A percentile compares a stretch with the other conserved stretches of the same genome.
These are phyloP conservation scores for Rhododendron ovatum DNA, from an alignment of 148 eudicot genomes.

Conservation along the genomic window DNA sequence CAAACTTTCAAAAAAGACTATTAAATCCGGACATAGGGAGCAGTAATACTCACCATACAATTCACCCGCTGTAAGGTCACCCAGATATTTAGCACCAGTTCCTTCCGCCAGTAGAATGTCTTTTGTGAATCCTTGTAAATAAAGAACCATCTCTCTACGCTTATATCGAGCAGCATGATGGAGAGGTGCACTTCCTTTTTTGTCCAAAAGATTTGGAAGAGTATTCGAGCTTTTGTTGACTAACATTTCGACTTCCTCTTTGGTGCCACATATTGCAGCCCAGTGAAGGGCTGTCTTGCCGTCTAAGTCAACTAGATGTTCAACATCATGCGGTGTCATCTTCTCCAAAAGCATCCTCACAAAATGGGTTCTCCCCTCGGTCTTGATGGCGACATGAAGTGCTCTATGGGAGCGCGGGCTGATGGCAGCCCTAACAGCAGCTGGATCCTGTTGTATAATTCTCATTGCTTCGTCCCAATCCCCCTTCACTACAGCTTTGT, in stretches of 20 bases:
- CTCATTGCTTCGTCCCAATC: background rate
- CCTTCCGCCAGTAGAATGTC: background rate
- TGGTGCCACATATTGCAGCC: background rate
- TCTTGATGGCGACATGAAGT: background rate
- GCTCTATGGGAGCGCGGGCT: background rate
- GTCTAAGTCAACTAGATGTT: accelerated
- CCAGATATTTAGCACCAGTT: background rate
- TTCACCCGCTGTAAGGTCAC: accelerated
- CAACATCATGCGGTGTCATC: background rate
- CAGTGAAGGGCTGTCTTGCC: background rate
- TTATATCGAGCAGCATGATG: background rate
- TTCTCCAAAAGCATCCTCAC: background rate
- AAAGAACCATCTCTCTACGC: background rate
- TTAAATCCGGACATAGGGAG: no score
- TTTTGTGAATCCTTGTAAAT: background rate
- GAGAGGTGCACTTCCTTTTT: accelerated
- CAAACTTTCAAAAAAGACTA: no score
- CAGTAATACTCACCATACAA: background rate
- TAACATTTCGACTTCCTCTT: slow-evolving; percentile 1
- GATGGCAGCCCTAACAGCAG: background rate
- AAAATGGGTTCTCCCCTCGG: background rate
- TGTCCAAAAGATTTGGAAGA: background rate
- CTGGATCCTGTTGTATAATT: background rate
- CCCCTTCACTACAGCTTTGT: background rate
- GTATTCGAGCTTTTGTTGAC: background rate